Evolutionary conservation across 1,139 yeast species (phyloP), one percentile per base, ranked within the genome.

Genomic region (Sugiyamaella japonica): DNA sequence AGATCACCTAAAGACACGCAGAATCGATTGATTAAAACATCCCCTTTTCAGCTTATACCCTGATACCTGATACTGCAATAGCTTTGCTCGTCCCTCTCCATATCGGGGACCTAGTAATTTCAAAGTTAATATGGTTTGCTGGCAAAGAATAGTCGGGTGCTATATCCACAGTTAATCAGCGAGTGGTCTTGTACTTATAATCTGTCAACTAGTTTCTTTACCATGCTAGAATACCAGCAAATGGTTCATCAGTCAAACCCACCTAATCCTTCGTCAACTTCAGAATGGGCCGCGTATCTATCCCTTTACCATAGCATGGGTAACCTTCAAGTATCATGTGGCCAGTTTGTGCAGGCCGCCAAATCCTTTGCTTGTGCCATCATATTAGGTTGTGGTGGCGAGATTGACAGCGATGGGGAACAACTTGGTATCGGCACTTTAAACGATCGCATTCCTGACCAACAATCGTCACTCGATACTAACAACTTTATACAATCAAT

Each of bases 281-380:
- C 56, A 5, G 59, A 65, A 23, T 65, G 70, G 65, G 56, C 66
- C 13, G 57, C 63, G 36, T 64, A 61, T 40, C 54, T 69, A 16
- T 61, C 66, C 7, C 59, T 69, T 7, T 61, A 61, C 36, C 70
- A 67, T 52, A 58, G 70, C 4, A 54, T 67, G 48, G 72, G 72
- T 2, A 66, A 67, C 49, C 48, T 62, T 16, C 58, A 59, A 25
- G 59, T 60, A n/a, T 50, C 66, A 13, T 48, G 55, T 34, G 59
- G 58, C 7, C 50, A 56, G 20, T 40, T 49, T 12, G 49, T 55
- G 15, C 59, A 52, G 17, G 66, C 66, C 2, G 59, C 63, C 1
- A 53, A 54, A 37, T 56, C 58, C 3, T 64, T 62, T 53, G 58
- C 67, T 0, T 56, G 56, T n/a, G 60, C 61, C 6, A 53, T 61